Percentiles rank a stretch among this genome's conserved stretches.
Conservation (phyloP, 2,329 filamentous ascomycete species). For the Pezicula carpinea region DNA sequence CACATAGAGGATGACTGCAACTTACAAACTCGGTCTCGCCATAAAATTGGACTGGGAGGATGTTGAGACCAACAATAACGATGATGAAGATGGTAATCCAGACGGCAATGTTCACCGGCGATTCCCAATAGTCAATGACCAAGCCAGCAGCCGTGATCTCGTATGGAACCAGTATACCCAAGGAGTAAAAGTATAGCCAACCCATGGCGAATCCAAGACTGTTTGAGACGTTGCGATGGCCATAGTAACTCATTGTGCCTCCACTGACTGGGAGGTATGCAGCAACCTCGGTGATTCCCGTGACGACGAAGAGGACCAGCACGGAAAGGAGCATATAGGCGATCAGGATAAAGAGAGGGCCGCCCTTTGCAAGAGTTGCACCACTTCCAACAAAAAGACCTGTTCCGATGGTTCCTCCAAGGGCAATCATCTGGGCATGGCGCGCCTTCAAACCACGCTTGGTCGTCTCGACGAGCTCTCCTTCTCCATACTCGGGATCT, state of each 20-base stretch:
- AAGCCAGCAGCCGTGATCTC: constrained; percentile 38
- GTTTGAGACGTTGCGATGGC: constrained; percentile 38
- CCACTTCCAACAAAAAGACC: constrained; percentile 41
- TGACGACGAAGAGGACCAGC: constrained; percentile 42
- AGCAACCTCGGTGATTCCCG: constrained; percentile 51
- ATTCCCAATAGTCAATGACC: constrained; percentile 39
- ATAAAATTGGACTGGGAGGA: constrained; percentile 48
- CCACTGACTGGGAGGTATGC: constrained; percentile 53
- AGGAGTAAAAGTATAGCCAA: constrained; percentile 26
- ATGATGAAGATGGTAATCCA: constrained; percentile 36
- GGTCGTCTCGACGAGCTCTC: constrained; percentile 7
- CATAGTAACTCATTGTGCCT: constrained; percentile 45
- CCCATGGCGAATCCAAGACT: constrained; percentile 41
- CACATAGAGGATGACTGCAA: not conserved
- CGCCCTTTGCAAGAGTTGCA: constrained; percentile 36
- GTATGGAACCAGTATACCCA: constrained; percentile 29
- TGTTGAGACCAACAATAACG: constrained; percentile 34
- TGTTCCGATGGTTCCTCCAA: constrained; percentile 41
- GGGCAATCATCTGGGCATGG: constrained; percentile 27
- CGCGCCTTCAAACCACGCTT: constrained; percentile 26
- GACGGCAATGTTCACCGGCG: constrained; percentile 35
- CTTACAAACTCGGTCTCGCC: constrained; percentile 54
- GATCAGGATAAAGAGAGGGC: constrained; percentile 39
- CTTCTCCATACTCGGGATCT: not conserved
- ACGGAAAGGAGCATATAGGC: constrained; percentile 40